phyloP scores from a whole-genome alignment of 805 yeast species.

The Suhomyces xylopsoci region DNA sequence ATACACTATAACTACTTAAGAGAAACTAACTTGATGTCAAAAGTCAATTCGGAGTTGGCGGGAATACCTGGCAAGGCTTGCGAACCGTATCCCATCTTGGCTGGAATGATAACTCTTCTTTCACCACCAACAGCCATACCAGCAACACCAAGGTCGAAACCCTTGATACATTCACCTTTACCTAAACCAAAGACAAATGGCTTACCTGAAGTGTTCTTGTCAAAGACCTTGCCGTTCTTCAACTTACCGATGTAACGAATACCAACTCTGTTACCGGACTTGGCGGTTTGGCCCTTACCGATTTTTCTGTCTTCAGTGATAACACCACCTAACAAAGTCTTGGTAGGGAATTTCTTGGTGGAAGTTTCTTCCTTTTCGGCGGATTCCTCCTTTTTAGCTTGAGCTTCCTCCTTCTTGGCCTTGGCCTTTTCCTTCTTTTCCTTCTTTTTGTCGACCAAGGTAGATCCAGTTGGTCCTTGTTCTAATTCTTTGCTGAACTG shows the following conservation, averaged over 20 bases:
- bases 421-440: constrained; percentile 15
- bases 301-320: constrained; percentile 85
- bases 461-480: constrained; percentile 81
- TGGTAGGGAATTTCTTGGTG: constrained; percentile 59
- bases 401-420: constrained; percentile 26
- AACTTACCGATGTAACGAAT: constrained; percentile 98
- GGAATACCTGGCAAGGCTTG: constrained; percentile 96
- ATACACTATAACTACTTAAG: constrained; percentile 56
- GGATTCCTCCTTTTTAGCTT: constrained; percentile 20
- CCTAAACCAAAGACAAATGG: constrained; percentile 91
- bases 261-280: constrained; percentile 86
- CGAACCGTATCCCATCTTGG: constrained; percentile 95
- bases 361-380: constrained; percentile 20
- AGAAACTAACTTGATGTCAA: constrained; percentile 90
- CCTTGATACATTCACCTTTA: constrained; percentile 97
- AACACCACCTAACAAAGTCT: constrained; percentile 90
- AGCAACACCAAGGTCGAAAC: constrained; percentile 97
- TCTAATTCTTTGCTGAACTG: constrained; percentile 88
- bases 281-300: constrained; percentile 87
- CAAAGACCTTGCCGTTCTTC: constrained; percentile 93
- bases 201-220: constrained; percentile 95
- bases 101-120: constrained; percentile 94
- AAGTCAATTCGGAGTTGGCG: constrained; percentile 92
- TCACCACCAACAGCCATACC: constrained; percentile 99
- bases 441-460: constrained; percentile 25